Percentiles rank a stretch among this genome's conserved stretches.
Conservation (phyloP, 805 yeast species). For the Kurtzmaniella cleridarum region DNA sequence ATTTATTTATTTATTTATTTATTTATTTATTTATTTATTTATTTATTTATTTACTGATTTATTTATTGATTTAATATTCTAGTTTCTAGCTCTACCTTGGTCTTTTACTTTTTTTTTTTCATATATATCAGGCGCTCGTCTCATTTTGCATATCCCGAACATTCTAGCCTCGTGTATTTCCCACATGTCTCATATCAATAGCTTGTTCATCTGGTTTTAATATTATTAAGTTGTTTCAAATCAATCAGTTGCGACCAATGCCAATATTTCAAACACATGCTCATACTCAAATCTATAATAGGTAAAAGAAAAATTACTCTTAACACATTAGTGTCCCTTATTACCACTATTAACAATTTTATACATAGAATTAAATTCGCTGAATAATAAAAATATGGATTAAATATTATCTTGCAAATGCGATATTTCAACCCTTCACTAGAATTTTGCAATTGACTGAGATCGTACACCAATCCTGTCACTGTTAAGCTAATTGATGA, state of each 20-base stretch:
- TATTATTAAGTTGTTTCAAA: constrained; percentile 7
- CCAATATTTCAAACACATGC: constrained; percentile 7
- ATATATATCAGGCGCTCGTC: too few relatives aligned
- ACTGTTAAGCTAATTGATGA: constrained; percentile 1
- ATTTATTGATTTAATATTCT: too few relatives aligned
- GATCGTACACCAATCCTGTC: not conserved
- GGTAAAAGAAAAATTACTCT: constrained; percentile 6
- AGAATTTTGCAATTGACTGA: not conserved
- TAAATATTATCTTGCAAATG: not conserved
- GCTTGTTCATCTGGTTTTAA: constrained; percentile 15
- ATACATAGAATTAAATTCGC: constrained; percentile 1
- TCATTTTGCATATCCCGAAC: too few relatives aligned
- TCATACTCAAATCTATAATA: constrained; percentile 8
- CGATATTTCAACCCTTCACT: too few relatives aligned
- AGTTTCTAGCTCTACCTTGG: too few relatives aligned
- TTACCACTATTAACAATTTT: not conserved
- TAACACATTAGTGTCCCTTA: not conserved
- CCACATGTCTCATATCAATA: not conserved
- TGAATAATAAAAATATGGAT: not conserved
- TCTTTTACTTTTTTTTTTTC: too few relatives aligned
- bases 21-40: too few relatives aligned
- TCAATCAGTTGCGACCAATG: constrained; percentile 5
- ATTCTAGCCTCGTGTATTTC: too few relatives aligned
- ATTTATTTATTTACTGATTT: too few relatives aligned
- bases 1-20: too few relatives aligned